A percentile compares a stretch with the other conserved stretches of the same genome.
phyloP scores from a whole-genome alignment of 345 rosid species.

The Pistacia vera region DNA sequence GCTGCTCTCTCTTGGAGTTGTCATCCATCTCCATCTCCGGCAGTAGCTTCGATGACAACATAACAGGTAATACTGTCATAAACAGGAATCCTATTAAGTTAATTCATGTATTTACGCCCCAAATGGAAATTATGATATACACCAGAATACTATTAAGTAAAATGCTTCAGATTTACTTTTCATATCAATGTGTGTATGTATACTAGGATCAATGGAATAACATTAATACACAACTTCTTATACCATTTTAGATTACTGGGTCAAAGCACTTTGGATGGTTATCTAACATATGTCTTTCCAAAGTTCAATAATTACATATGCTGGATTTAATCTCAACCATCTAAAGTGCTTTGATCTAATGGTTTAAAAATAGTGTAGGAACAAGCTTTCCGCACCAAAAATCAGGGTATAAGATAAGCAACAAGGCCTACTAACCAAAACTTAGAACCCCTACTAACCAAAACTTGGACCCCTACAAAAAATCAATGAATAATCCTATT shows the following conservation, averaged over 20 bases:
- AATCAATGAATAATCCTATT: background rate
- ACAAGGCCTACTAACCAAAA: background rate
- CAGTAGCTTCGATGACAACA: conserved; percentile 88
- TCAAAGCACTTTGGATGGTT: too few species aligned
- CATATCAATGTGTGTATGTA: background rate
- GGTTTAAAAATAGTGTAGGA: too few species aligned
- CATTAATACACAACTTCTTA: too few species aligned
- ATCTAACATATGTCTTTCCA: too few species aligned
- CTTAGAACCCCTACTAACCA: background rate
- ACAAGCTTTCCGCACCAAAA: too few species aligned
- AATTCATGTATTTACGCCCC: background rate
- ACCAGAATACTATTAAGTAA: background rate
- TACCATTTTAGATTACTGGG: too few species aligned
- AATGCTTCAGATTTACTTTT: background rate
- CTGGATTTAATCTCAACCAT: too few species aligned
- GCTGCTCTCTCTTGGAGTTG: conserved; percentile 79
- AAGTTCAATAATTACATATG: too few species aligned
- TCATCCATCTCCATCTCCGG: conserved; percentile 96
- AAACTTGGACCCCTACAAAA: background rate
- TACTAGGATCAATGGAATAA: too few species aligned
- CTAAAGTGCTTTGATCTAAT: too few species aligned
- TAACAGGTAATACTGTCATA: conserved; percentile 82
- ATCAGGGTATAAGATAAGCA: too few species aligned
- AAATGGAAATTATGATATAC: background rate
- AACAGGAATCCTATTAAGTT: conserved; percentile 7